These are phyloP conservation scores for Neophaeococcomyces mojaviensis DNA, from an alignment of 2,329 filamentous ascomycete genomes.

Conservation along the genomic window DNA sequence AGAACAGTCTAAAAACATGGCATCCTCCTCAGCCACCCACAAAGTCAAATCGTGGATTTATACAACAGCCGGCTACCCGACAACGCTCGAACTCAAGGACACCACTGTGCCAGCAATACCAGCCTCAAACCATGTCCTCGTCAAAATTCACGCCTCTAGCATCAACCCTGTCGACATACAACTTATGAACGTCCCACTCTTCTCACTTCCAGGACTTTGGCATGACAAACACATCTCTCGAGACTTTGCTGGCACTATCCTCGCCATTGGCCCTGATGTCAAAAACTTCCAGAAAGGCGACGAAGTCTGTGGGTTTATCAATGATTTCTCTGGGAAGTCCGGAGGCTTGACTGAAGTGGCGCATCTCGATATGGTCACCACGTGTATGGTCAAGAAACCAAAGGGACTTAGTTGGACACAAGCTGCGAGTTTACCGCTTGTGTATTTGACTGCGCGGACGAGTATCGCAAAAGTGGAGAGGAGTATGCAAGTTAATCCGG, in stretches of 20 bases:
- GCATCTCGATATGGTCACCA: slow-evolving; percentile 10
- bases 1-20: too few relatives aligned
- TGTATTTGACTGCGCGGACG: slow-evolving; percentile 16
- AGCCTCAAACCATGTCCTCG: slow-evolving; percentile 9
- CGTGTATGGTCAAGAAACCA: slow-evolving; percentile 16
- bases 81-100: slow-evolving; percentile 11
- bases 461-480: slow-evolving; percentile 12
- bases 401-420: slow-evolving; percentile 11
- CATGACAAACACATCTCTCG: slow-evolving; percentile 13
- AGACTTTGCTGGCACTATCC: slow-evolving; percentile 14
- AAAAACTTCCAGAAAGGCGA: slow-evolving; percentile 12
- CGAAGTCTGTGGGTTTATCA: slow-evolving; percentile 12
- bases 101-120: slow-evolving; percentile 11
- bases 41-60: slow-evolving; percentile 15
- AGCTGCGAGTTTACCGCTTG: slow-evolving; percentile 15
- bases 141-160: slow-evolving; percentile 12
- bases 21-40: too few relatives aligned
- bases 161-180: slow-evolving; percentile 18
- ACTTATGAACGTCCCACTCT: slow-evolving; percentile 16
- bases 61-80: slow-evolving; percentile 12
- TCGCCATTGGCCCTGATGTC: slow-evolving; percentile 11
- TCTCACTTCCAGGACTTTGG: slow-evolving; percentile 12
- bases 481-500: slow-evolving; percentile 9
- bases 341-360: slow-evolving; percentile 15
- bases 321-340: slow-evolving; percentile 9